phyloP scores from a whole-genome alignment of 441 rosid genomes.

The Macaranga tanarius region DNA sequence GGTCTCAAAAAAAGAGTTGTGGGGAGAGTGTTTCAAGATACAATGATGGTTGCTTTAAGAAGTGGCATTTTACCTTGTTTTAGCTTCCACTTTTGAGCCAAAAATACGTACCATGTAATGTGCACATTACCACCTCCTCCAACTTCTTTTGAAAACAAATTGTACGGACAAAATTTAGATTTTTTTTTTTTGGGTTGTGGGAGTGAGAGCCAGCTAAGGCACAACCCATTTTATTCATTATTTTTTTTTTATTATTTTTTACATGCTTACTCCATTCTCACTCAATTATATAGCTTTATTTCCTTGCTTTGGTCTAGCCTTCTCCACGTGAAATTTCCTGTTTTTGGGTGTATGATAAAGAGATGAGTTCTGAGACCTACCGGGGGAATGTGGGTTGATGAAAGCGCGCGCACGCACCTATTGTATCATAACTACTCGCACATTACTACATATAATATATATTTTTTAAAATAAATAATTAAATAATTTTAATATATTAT shows the following conservation, averaged over 20 bases:
- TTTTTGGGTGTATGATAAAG: neutral
- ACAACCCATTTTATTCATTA: neutral
- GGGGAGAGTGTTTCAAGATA: neutral
- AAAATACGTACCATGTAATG: too few relatives aligned
- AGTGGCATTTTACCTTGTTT: neutral
- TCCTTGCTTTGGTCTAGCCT: neutral
- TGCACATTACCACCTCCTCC: too few relatives aligned
- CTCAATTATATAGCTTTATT: neutral
- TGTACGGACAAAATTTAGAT: neutral
- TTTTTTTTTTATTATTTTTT: neutral
- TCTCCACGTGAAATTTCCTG: neutral
- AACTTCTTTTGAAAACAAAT: neutral
- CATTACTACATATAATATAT: too few relatives aligned
- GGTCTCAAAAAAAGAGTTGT: constrained; percentile 6
- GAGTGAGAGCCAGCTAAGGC: constrained; percentile 12
- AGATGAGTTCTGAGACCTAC: neutral
- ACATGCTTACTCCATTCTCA: neutral
- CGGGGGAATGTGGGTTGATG: too few relatives aligned
- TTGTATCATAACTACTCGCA: too few relatives aligned
- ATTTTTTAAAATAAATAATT: too few relatives aligned
- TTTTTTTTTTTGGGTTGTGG: neutral
- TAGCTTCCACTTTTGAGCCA: neutral
- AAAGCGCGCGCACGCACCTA: too few relatives aligned
- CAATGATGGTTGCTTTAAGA: constrained; percentile 19
- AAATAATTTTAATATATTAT: too few relatives aligned